phyloP scores from a whole-genome alignment of 306 rosid species.

The Delonix regia region DNA sequence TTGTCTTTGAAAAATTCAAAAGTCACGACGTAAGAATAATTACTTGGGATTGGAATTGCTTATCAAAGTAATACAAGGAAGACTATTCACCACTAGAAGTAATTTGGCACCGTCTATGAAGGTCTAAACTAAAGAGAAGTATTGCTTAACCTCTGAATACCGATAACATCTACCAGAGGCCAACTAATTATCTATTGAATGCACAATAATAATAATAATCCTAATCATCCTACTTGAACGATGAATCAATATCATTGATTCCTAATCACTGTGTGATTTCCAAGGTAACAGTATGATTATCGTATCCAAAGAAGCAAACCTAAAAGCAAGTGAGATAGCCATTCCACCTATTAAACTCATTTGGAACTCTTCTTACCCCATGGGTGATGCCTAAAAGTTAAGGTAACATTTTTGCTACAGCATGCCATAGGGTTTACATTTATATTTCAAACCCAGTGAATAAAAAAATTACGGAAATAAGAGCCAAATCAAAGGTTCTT shows the following conservation, averaged over 20 bases:
- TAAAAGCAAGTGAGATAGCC: slow-evolving; percentile 4
- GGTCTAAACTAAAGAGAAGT: background rate
- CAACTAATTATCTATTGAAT: background rate
- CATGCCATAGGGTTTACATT: background rate
- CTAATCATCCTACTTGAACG: slow-evolving; percentile 1
- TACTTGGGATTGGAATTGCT: background rate
- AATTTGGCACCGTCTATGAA: background rate
- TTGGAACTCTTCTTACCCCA: background rate
- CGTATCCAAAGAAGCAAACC: slow-evolving; percentile 25
- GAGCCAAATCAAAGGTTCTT: background rate
- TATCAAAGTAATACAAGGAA: background rate
- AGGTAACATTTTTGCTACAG: background rate
- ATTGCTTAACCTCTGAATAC: background rate
- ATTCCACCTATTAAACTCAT: background rate
- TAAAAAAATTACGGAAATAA: background rate
- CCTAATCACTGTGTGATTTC: background rate
- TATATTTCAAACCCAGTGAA: background rate
- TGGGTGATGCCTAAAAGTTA: background rate
- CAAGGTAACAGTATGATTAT: background rate
- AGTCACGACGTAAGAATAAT: background rate
- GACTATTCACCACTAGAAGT: background rate
- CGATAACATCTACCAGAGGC: slow-evolving; percentile 13
- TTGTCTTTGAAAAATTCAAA: background rate
- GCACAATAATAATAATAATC: background rate
- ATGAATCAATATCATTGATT: slow-evolving; percentile 6